These are phyloP conservation scores for Colletotrichum melonis DNA, from an alignment of 2,329 filamentous ascomycete genomes.

Conservation along the genomic window DNA sequence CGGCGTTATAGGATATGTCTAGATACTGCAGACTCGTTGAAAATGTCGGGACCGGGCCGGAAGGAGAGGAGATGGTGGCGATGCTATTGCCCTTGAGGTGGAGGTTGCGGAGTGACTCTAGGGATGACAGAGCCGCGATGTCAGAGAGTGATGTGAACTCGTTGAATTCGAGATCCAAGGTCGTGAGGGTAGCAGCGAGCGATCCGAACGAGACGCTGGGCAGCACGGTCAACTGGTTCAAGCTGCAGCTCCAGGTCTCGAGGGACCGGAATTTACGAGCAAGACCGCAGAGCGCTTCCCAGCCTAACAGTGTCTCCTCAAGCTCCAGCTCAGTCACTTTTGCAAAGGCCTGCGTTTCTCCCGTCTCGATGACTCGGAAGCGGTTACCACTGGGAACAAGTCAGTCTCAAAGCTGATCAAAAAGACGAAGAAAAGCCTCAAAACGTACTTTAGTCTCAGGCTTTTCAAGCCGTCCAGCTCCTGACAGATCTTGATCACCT, in stretches of 20 bases:
- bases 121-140: slow-evolving; percentile 62
- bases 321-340: slow-evolving; percentile 71
- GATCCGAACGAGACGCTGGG: slow-evolving; percentile 50
- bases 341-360: slow-evolving; percentile 53
- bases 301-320: slow-evolving; percentile 74
- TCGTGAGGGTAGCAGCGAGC: slow-evolving; percentile 65
- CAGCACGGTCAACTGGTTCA: slow-evolving; percentile 69
- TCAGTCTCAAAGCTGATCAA: slow-evolving; percentile 34
- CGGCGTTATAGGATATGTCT: slow-evolving; percentile 79
- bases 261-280: slow-evolving; percentile 65
- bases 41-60: slow-evolving; percentile 58
- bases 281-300: slow-evolving; percentile 71
- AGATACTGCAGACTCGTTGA: slow-evolving; percentile 69
- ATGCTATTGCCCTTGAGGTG: slow-evolving; percentile 86
- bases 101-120: slow-evolving; percentile 66
- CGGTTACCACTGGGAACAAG: slow-evolving; percentile 75
- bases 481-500: slow-evolving; percentile 77
- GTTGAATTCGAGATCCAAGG: slow-evolving; percentile 80
- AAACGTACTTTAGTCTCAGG: slow-evolving; percentile 78
- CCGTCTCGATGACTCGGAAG: slow-evolving; percentile 56
- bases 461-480: slow-evolving; percentile 74
- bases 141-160: slow-evolving; percentile 70
- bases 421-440: slow-evolving; percentile 8
- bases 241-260: slow-evolving; percentile 61
- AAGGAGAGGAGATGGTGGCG: slow-evolving; percentile 48